These are phyloP conservation scores for Hirschfeldia incana DNA, from an alignment of 345 rosid genomes.

Conservation along the genomic window DNA sequence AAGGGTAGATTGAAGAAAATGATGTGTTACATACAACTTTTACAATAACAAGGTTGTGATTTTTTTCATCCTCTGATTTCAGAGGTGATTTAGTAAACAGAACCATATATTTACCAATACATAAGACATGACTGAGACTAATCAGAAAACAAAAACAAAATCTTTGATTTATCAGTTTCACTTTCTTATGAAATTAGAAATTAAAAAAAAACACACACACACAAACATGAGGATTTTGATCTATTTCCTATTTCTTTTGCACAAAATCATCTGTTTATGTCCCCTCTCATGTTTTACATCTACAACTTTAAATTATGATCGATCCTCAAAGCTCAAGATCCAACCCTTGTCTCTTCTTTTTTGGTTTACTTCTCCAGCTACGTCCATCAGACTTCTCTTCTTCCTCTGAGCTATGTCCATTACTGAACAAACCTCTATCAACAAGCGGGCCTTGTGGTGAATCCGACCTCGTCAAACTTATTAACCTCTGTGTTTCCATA, in stretches of 20 bases:
- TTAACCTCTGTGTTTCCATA: slow-evolving; percentile 39
- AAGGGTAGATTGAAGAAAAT: slow-evolving; percentile 12
- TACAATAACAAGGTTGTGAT: not conserved
- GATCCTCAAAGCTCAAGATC: slow-evolving; percentile 36
- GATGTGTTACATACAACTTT: not conserved
- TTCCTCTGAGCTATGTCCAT: slow-evolving; percentile 48
- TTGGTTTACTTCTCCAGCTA: slow-evolving; percentile 44
- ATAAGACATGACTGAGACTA: not conserved
- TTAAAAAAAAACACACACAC: not conserved
- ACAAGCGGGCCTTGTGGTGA: slow-evolving; percentile 68
- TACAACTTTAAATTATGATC: slow-evolving; percentile 21
- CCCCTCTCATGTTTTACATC: slow-evolving; percentile 39
- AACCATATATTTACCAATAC: not conserved
- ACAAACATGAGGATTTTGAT: slow-evolving; percentile 33
- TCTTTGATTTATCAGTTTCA: slow-evolving; percentile 15
- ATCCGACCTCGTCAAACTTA: slow-evolving; percentile 47
- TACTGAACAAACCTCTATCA: slow-evolving; percentile 44
- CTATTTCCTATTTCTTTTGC: not conserved
- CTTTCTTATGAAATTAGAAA: slow-evolving; percentile 2
- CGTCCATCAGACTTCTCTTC: slow-evolving; percentile 55
- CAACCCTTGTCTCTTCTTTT: slow-evolving; percentile 23
- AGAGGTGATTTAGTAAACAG: not conserved
- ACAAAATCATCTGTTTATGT: slow-evolving; percentile 9
- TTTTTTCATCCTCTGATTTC: slow-evolving; percentile 14
- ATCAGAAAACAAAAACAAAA: not conserved